Percentiles rank a stretch among this genome's conserved stretches.
Conservation (phyloP, 2,329 filamentous ascomycete genomes). For the Balansia obtecta region DNA sequence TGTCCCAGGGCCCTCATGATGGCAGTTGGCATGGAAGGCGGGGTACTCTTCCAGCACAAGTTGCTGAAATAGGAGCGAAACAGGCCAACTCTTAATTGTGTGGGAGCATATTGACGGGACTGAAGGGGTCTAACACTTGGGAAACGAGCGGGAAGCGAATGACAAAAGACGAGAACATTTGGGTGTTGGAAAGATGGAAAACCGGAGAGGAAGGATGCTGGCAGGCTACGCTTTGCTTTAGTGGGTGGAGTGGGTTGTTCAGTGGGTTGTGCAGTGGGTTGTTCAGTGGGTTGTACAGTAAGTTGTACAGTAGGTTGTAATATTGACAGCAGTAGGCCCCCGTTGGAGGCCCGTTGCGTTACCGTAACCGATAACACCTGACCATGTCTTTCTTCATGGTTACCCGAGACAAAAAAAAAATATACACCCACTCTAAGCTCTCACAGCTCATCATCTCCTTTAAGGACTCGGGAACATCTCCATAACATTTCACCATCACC, state of each 20-base stretch:
- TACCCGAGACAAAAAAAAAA: neutral
- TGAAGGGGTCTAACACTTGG: neutral
- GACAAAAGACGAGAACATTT: neutral
- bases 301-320: no score
- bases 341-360: no score
- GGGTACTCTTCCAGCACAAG: neutral
- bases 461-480: no score
- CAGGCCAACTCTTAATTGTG: neutral
- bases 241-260: no score
- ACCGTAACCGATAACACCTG: no score
- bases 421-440: neutral
- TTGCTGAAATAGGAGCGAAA: neutral
- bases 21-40: neutral
- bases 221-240: no score
- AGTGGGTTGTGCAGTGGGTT: no score
- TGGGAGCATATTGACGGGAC: neutral
- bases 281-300: no score
- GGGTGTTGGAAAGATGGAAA: neutral
- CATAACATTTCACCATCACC: neutral
- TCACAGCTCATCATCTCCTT: neutral
- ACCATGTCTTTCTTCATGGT: neutral
- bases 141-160: neutral
- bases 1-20: neutral
- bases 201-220: no score
- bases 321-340: no score